Evolutionary conservation across 2,329 filamentous ascomycete genomes (phyloP).

Genomic region (Plenodomus biglobosus): DNA sequence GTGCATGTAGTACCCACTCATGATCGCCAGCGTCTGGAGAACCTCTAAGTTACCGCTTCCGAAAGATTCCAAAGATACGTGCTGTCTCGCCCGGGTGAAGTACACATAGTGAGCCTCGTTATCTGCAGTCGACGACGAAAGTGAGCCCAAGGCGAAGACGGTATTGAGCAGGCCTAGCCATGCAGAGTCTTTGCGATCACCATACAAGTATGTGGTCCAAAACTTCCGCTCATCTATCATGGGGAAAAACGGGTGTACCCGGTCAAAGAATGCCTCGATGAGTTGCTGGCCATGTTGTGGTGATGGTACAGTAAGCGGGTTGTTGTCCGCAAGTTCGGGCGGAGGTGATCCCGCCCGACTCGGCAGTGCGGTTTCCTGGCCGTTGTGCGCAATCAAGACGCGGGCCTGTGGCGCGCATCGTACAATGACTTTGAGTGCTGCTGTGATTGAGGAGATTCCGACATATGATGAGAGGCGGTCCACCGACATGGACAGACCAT

Average conservation of each 20-base stretch:
- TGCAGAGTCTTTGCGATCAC: slow-evolving; percentile 64
- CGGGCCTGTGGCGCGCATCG: slow-evolving; percentile 56
- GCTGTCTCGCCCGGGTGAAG: slow-evolving; percentile 67
- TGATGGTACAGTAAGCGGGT: slow-evolving; percentile 53
- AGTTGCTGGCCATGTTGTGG: slow-evolving; percentile 67
- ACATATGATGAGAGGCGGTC: slow-evolving; percentile 67
- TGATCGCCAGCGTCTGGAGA: slow-evolving; percentile 69
- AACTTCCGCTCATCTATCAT: slow-evolving; percentile 74
- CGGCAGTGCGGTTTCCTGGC: slow-evolving; percentile 40
- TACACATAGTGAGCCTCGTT: slow-evolving; percentile 70
- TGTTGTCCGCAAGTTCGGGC: slow-evolving; percentile 36
- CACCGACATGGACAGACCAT: slow-evolving; percentile 65
- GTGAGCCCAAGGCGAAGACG: slow-evolving; percentile 74
- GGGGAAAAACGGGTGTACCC: slow-evolving; percentile 70
- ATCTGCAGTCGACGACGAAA: slow-evolving; percentile 63
- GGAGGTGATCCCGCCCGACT: slow-evolving; percentile 43
- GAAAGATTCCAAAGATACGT: slow-evolving; percentile 67
- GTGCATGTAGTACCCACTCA: slow-evolving; percentile 76
- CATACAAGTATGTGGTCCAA: slow-evolving; percentile 64
- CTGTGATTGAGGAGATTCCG: slow-evolving; percentile 74
- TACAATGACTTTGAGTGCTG: slow-evolving; percentile 70
- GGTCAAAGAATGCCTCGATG: slow-evolving; percentile 75
- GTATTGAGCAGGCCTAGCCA: slow-evolving; percentile 76
- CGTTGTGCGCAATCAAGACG: slow-evolving; percentile 50
- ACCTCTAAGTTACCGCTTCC: slow-evolving; percentile 73